Base-by-base conservation (phyloP, 2,329 filamentous ascomycete genomes). In the Fusarium incarnatum region DNA sequence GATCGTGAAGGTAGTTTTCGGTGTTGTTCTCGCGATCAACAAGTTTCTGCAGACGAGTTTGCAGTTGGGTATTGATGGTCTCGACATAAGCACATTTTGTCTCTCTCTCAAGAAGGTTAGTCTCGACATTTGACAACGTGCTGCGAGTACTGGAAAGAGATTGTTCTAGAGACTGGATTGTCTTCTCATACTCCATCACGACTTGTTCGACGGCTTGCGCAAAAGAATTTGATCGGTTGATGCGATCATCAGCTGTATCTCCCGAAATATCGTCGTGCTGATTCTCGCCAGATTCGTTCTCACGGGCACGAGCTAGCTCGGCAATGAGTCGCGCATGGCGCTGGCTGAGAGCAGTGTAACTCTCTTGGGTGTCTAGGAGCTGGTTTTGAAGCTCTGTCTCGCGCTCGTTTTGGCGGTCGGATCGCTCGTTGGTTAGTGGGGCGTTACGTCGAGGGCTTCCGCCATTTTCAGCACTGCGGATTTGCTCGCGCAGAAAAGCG, bases 131-230 rank as follows among this genome's bases (percentile, higher is more conserved):
- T 13, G 96, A 92, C 28, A 99, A 85, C 0, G 93, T 94, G 34
- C 92, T 87, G 60, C 96, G 89, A 2, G 96, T 98, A 76, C 90
- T 96, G 1, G 94, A 94, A 16, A 99, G 87, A 3, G 94, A 98
- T 53, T 94, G 90, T 80, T 99, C 96, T 18, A 99, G 87, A 56
- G 89, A 92, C 79, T 98, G 94, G 52, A 99, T 99, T 0, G 97
- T 99, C 85, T 97, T 98, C 79, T 99, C 97, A 78, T 99, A 99
- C 81, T 99, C 96, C 50, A 98, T 84, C 5, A 99, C 94, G 23
- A 99, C 94, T 77, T 97, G 93, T 76, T 99, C 96, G 22, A 99
- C 95, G 28, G 95, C 95, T 78, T 97, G 92, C 3, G 95, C 94
- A 77, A 99, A 98, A 0, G 93, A 97, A 78, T 97, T 97, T 20